These are phyloP conservation scores for Stereocaulon alpinum DNA, from an alignment of 495 filamentous ascomycete species.

Conservation along the genomic window DNA sequence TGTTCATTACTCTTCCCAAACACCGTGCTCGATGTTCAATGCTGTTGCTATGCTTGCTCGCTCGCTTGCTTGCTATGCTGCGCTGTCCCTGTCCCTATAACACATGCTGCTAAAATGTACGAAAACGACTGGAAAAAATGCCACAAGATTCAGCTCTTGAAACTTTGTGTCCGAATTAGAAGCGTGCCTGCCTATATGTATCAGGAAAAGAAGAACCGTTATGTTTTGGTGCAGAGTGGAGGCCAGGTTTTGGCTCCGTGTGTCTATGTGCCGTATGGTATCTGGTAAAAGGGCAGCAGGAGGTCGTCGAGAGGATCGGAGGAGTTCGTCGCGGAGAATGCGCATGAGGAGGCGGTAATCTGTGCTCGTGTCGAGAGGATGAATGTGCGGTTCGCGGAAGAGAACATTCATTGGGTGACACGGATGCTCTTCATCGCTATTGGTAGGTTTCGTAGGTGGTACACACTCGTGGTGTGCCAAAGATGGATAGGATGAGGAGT, in stretches of 20 bases:
- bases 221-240: not conserved
- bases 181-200: not conserved
- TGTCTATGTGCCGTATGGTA: constrained; percentile 1
- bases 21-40: not conserved
- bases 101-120: constrained; percentile 1
- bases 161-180: constrained; percentile 18
- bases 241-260: not conserved
- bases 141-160: constrained; percentile 29
- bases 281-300: not conserved
- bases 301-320: not conserved
- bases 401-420: not conserved
- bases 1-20: not conserved
- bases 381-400: too few relatives aligned
- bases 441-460: not conserved
- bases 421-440: not conserved
- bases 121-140: constrained; percentile 1
- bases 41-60: constrained; percentile 1
- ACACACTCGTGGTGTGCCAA: not conserved
- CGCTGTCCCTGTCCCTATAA: not conserved
- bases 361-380: not conserved
- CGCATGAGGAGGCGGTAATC: too few relatives aligned
- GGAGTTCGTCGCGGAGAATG: not conserved
- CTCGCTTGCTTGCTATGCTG: not conserved
- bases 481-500: not conserved
- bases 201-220: not conserved